Conservation (phyloP, 805 yeast genomes). For the Saccharomyces kudriavzevii region DNA sequence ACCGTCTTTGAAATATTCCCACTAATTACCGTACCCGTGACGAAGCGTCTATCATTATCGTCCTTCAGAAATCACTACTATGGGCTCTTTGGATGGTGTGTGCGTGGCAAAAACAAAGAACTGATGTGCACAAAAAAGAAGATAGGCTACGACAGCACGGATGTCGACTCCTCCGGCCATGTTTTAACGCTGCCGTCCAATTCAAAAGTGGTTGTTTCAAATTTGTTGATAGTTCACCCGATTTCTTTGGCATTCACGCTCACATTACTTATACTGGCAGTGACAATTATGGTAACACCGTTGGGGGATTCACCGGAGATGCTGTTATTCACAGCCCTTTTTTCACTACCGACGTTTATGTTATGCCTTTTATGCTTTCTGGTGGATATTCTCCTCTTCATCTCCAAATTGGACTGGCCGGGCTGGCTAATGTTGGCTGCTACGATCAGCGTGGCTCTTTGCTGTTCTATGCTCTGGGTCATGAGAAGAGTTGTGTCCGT, state of each 20-base stretch:
- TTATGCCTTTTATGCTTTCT: slow-evolving; percentile 65
- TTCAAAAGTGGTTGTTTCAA: slow-evolving; percentile 51
- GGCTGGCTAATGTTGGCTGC: slow-evolving; percentile 80
- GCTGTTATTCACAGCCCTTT: slow-evolving; percentile 44
- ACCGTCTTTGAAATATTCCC: slow-evolving; percentile 53
- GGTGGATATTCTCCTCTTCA: slow-evolving; percentile 73
- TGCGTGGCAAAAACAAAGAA: not conserved
- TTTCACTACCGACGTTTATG: slow-evolving; percentile 63
- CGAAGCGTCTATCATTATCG: slow-evolving; percentile 42
- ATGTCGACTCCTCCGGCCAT: slow-evolving; percentile 27
- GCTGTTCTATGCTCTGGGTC: slow-evolving; percentile 60
- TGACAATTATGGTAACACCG: slow-evolving; percentile 34
- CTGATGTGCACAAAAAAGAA: slow-evolving; percentile 11
- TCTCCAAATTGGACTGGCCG: slow-evolving; percentile 66
- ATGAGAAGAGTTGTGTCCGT: slow-evolving; percentile 55
- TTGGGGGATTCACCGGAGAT: slow-evolving; percentile 34
- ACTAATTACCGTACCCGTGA: slow-evolving; percentile 53
- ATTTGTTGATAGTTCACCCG: slow-evolving; percentile 58
- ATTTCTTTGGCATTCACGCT: slow-evolving; percentile 50
- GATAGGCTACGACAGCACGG: slow-evolving; percentile 16
- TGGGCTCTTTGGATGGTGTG: slow-evolving; percentile 68
- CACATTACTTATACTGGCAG: slow-evolving; percentile 36
- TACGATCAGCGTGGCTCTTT: slow-evolving; percentile 54
- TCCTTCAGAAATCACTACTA: slow-evolving; percentile 42
- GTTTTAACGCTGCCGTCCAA: slow-evolving; percentile 49